Evolutionary conservation across 2,329 filamentous ascomycete species (phyloP), one percentile per base, ranked within the genome.

Genomic region (Epichloe festucae): DNA sequence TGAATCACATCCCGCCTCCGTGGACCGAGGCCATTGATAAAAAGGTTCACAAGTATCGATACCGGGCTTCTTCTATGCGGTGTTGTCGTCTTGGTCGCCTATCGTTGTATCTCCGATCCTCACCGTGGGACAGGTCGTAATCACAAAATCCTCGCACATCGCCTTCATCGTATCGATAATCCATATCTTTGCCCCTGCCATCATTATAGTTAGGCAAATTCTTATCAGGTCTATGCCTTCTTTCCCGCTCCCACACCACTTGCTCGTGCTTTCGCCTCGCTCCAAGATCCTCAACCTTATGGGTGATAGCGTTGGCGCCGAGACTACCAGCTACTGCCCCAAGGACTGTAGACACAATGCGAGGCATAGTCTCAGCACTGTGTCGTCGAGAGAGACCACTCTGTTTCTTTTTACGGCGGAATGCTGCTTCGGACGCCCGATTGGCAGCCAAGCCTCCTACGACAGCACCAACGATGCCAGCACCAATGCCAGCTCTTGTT

Each of bases 321-420:
- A 80, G 66, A 3, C 76, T 76, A 3, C 75, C 76, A 0, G 77
- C 75, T 3, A 77, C 73, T 1, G 75, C 77, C 2, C 77, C 76
- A 3, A 79, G 67, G 10, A 79, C 63, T 10, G 77, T 77, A 3
- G 73, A 72, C 15, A 78, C 60, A n/a, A 63, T 59, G 34, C 62
- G 62, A 36, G 61, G 62, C n/a, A 63, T 65, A 4, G 64, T 59
- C 14, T 63, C 55, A 44, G 63, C 60, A 23, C 59, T 60, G 46
- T 62, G 62, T 35, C 61, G 53, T 11, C 53, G 54, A n/a, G 50
- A 46, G 27, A 51, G 55, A 31, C 53, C 59, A 44, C 56, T 56
- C 10, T 54, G 51, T 53, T 60, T 58, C 56, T 62, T 59, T 53
- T 60, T 59, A 42, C 65, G 60, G 23, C 62, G 60, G 48, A 59